Evolutionary conservation across 1,284 basidiomycete species (phyloP).

Genomic region (Leucoagaricus sp.): DNA sequence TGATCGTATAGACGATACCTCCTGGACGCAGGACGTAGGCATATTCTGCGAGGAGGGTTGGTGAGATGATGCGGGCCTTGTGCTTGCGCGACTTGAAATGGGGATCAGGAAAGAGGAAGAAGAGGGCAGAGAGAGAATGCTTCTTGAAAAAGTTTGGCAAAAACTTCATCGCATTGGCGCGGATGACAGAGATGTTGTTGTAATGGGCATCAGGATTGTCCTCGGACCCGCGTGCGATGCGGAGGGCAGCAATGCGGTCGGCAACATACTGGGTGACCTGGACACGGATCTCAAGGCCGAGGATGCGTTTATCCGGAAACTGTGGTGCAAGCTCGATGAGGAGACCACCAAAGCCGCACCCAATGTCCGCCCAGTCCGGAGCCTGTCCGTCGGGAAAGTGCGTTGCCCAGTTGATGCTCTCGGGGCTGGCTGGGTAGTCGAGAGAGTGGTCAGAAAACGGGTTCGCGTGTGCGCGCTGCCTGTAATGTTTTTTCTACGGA

Average conservation of each 20-base stretch:
- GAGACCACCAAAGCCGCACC: slow-evolving; percentile 97
- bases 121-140: slow-evolving; percentile 89
- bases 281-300: slow-evolving; percentile 97
- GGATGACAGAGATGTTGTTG: slow-evolving; percentile 93
- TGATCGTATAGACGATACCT: slow-evolving; percentile 97
- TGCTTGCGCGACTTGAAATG: slow-evolving; percentile 99
- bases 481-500: slow-evolving; percentile 89
- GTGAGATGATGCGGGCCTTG: slow-evolving; percentile 97
- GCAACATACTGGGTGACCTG: slow-evolving; percentile 97
- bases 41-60: slow-evolving; percentile 92
- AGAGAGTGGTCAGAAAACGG: slow-evolving; percentile 96
- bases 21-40: slow-evolving; percentile 91
- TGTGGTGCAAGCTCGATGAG: slow-evolving; percentile 89
- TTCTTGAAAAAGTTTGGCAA: slow-evolving; percentile 96
- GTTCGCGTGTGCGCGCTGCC: slow-evolving; percentile 97
- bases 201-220: slow-evolving; percentile 51
- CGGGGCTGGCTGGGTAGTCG: slow-evolving; percentile 85
- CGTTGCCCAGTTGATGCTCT: slow-evolving; percentile 79
- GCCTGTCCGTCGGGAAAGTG: slow-evolving; percentile 81
- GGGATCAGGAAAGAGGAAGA: slow-evolving; percentile 99
- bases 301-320: slow-evolving; percentile 91
- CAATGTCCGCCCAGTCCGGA: slow-evolving; percentile 82
- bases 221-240: slow-evolving; percentile 49
- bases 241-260: slow-evolving; percentile 90
- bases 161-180: slow-evolving; percentile 99